Percentiles rank a stretch among this genome's conserved stretches.
Conservation (phyloP, 1,284 basidiomycete genomes). For the Pyrrhoderma lamaoense region DNA sequence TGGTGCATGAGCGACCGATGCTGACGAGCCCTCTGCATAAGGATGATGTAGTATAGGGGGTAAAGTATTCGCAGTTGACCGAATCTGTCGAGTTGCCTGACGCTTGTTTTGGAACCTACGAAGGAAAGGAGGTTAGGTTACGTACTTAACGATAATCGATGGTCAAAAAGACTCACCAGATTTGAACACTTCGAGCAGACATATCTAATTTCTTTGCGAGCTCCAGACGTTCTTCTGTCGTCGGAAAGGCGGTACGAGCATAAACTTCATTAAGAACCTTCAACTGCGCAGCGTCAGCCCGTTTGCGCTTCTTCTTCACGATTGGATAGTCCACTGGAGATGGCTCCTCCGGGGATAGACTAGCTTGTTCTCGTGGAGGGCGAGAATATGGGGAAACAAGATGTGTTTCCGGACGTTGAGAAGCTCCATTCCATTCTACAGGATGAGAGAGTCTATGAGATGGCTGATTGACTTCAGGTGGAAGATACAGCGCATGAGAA, state of each 20-base stretch:
- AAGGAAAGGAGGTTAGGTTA: slow-evolving; percentile 2
- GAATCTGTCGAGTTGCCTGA: slow-evolving; percentile 70
- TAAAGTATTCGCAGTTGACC: slow-evolving; percentile 44
- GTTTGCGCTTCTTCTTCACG: slow-evolving; percentile 75
- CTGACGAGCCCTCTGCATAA: slow-evolving; percentile 35
- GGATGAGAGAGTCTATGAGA: slow-evolving; percentile 10
- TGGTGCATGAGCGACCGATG: background rate
- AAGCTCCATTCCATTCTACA: slow-evolving; percentile 10
- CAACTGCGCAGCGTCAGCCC: slow-evolving; percentile 70
- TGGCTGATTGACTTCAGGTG: slow-evolving; percentile 10
- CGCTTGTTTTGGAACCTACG: slow-evolving; percentile 82
- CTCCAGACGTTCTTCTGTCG: slow-evolving; percentile 73
- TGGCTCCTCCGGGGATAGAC: slow-evolving; percentile 27
- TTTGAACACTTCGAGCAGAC: slow-evolving; percentile 78
- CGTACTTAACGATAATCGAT: slow-evolving; percentile 9
- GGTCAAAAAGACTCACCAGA: slow-evolving; percentile 48
- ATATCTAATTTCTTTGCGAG: slow-evolving; percentile 72
- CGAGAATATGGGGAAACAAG: slow-evolving; percentile 19
- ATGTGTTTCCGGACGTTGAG: slow-evolving; percentile 13
- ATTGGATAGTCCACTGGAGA: slow-evolving; percentile 50
- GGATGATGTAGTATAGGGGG: slow-evolving; percentile 42
- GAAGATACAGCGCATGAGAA: slow-evolving; percentile 9
- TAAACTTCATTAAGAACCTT: slow-evolving; percentile 76
- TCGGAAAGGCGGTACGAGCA: slow-evolving; percentile 72
- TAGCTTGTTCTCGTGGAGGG: slow-evolving; percentile 7